Percentiles rank a stretch among this genome's conserved stretches.
Conservation (phyloP, 2,329 filamentous ascomycete species). For the Mycogone perniciosa region DNA sequence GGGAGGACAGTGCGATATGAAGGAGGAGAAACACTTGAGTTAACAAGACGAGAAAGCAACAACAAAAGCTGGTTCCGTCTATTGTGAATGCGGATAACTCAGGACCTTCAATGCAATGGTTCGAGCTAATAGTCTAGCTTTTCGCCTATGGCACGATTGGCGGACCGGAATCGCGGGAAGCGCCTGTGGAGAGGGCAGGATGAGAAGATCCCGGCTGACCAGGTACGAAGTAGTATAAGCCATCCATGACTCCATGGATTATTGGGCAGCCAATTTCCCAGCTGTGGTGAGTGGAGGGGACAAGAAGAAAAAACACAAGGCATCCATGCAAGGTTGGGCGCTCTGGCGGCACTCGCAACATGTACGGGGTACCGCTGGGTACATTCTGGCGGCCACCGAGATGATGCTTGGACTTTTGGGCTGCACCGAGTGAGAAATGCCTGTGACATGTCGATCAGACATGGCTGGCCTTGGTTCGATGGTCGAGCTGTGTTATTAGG, state of each 20-base stretch:
- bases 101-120: background rate
- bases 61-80: too few relatives aligned
- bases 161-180: conserved; percentile 10
- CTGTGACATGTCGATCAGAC: background rate
- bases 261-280: conserved; percentile 20
- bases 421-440: background rate
- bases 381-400: background rate
- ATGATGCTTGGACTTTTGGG: background rate
- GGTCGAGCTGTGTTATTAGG: background rate
- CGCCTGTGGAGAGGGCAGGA: conserved; percentile 6
- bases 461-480: background rate
- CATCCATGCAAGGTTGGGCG: background rate
- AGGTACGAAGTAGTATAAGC: too few relatives aligned
- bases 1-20: background rate
- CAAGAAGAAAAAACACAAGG: conserved; percentile 11
- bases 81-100: background rate
- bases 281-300: conserved; percentile 12
- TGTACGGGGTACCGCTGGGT: background rate
- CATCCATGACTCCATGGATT: background rate
- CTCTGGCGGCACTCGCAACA: background rate
- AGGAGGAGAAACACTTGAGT: background rate
- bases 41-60: too few relatives aligned
- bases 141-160: background rate
- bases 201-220: conserved; percentile 2
- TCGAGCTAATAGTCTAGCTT: background rate